Base-by-base conservation (phyloP, 768 basidiomycete genomes). In the Psilocybe tampanensis region DNA sequence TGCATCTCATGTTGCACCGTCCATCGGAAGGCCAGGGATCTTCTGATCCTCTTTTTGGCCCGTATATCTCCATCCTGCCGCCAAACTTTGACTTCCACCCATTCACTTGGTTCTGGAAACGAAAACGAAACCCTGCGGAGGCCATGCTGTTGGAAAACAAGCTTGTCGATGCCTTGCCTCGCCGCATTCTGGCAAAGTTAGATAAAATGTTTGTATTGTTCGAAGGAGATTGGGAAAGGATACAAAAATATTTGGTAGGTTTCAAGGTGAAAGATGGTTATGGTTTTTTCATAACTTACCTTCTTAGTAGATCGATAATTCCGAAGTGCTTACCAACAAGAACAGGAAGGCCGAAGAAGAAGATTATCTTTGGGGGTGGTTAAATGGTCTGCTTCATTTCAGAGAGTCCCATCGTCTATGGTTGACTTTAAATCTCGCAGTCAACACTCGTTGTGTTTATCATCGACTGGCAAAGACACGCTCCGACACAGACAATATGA, bases 381-480 rank as follows among this genome's bases (percentile, higher is more conserved):
- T 98, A 9, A 95, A 88, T 66, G 93, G 95, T 91, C 62, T 56
- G 78, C 26, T 52, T 56, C 36, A 56, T 52, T 56, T 33, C 47
- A 61, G 22, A 48, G 51, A 45, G 39, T 44, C 22, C 34, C 8
- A 18, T 41, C 1, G 5, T 41, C 33, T 8, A 23, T 49, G 36
- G 29, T 29, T 54, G 12, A 59, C 21, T 22, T 9, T 1, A 6
- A 50, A 22, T 51, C 33, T 15, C 64, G 12, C 32, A 94, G 94
- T 97, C 55, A 98, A 98, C 70, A 98, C 95, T 5, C 86, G 96
- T 47, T 94, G 90, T 68, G 84, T 98, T 19, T 94, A 85, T 70
- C 83, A 86, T 67, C 86, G 82, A 58, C 70, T 87, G 42, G 81
- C 76, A 60, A 64, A 72, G 24, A 66, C 71, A 17, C 76, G 71